Evolutionary conservation across 257 asterid species (phyloP), one percentile per base, ranked within the genome.

Genomic region (Solanum chiquidenum): DNA sequence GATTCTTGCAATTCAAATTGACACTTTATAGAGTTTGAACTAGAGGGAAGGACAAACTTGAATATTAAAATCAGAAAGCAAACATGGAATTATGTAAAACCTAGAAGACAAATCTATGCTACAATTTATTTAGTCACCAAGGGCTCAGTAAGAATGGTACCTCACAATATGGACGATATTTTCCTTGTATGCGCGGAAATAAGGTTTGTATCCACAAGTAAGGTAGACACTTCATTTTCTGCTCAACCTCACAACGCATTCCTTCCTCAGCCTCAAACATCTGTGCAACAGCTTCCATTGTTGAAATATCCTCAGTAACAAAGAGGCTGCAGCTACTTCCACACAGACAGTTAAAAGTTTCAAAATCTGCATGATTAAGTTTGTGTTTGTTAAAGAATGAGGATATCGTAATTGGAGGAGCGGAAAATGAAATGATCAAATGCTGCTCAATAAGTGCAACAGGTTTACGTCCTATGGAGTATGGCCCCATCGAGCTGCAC

Each of bases 101-200:
- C n/a, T 25, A 25, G 21, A 40, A 77, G 31, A 44, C 84, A 77
- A 14, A 25, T 38, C 21, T 0, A 77, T 42, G 37, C 37, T 13
- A 77, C 83, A 38, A 18, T 16, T 42, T 13, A 25, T n/a, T 12
- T 42, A 27, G 25, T 42, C 60, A 8, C n/a, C 60, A 77, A 21
- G 75, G 33, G 55, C 42, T 34, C 13, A 7, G 74, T 5, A 89
- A 40, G 88, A 46, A 34, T 12, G 60, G 83, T 77, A 86, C 93
- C 90, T 89, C 87, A 83, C 86, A 88, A 88, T 90, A 90, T 18
- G 92, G 91, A 62, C 34, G 85, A 71, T 92, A 92, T 72, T 86
- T 85, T 23, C 84, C 76, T 76, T 87, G 64, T 33, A 74, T 40
- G 75, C 64, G 33, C 46, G 83, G 49, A 9, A 69, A 18, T 46